A percentile compares a stretch with the other conserved stretches of the same genome.
phyloP scores from a whole-genome alignment of 1,284 basidiomycete genomes.

The Ganoderma lucidum region DNA sequence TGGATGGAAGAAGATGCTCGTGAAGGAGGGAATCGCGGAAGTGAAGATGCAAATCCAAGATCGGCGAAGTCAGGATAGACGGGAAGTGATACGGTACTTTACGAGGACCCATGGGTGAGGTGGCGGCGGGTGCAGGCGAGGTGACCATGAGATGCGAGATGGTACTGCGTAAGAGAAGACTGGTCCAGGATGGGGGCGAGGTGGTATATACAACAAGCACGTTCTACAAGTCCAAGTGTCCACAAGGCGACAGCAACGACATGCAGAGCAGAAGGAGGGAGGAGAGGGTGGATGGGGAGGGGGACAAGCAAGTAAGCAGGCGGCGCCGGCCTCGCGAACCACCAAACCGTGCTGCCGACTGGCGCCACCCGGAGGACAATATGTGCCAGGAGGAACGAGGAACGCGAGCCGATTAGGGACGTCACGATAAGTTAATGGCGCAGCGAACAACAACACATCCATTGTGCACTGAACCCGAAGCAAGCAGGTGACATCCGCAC shows the following conservation, averaged over 20 bases:
- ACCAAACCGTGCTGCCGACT: background rate
- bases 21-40: background rate
- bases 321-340: background rate
- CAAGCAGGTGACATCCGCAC: constrained; percentile 14
- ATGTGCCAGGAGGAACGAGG: constrained; percentile 15
- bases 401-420: constrained; percentile 33
- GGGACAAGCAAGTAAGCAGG: background rate
- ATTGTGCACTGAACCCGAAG: constrained; percentile 30
- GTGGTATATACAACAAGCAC: constrained; percentile 14
- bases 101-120: background rate
- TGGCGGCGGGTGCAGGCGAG: background rate
- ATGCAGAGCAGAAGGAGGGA: background rate
- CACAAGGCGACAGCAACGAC: constrained; percentile 2
- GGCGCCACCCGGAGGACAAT: constrained; percentile 1
- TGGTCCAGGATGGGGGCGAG: background rate
- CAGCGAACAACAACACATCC: constrained; percentile 18
- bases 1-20: background rate
- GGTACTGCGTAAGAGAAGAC: background rate
- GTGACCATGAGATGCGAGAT: background rate
- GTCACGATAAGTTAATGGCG: constrained; percentile 34
- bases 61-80: background rate
- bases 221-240: constrained; percentile 10
- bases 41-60: constrained; percentile 5
- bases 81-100: background rate
- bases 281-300: background rate